Evolutionary conservation across 495 filamentous ascomycete genomes (phyloP), one percentile per base, ranked within the genome.

Genomic region (Chaetomium tenue): DNA sequence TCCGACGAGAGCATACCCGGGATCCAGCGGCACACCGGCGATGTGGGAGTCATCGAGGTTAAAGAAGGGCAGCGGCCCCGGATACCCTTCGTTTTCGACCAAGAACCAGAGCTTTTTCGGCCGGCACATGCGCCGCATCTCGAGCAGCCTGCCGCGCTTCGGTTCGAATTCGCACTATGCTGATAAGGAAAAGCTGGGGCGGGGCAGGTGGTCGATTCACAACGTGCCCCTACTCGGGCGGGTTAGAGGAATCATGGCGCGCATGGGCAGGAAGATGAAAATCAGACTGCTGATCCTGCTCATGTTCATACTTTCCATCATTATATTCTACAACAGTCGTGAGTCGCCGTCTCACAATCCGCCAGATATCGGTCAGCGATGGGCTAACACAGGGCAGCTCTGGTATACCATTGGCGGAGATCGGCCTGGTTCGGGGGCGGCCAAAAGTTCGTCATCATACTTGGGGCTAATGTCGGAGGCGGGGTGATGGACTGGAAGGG

Each of bases 401-500:
- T 81, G 47, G 70, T 78, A 66, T 82, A 83, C 63, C 77, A 77
- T 25, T 84, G 78, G 76, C 72, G 80, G 64, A 71, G 79, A 74
- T 65, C 75, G 1, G 61, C 71, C 60, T 76, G 75, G 74, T 66
- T 96, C 1, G 93, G 94, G 26, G 91, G 92, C 37, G 94, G 95
- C 1, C 86, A 84, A 67, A 97, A 97, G 71, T 91, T 90, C 70
- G 94, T 99, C 42, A 89, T 99, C 37, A 93, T 99, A 66, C 80
- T 98, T 11, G 93, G 88, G 42, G 93, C 94, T 53, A 99, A 99
- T 72, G 84, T 92, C 61, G 94, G 95, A 33, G 94, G 94, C 58
- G 94, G 94, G 55, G 94, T 99, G 7, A 98, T 97, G 93, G 94
- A 96, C 73, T 96, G 90, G 92, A 99, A 99, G 74, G 94, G 95